Evolutionary conservation across 306 rosid genomes (phyloP), one percentile per base, ranked within the genome.

Genomic region (Hylodesmum podocarpum): DNA sequence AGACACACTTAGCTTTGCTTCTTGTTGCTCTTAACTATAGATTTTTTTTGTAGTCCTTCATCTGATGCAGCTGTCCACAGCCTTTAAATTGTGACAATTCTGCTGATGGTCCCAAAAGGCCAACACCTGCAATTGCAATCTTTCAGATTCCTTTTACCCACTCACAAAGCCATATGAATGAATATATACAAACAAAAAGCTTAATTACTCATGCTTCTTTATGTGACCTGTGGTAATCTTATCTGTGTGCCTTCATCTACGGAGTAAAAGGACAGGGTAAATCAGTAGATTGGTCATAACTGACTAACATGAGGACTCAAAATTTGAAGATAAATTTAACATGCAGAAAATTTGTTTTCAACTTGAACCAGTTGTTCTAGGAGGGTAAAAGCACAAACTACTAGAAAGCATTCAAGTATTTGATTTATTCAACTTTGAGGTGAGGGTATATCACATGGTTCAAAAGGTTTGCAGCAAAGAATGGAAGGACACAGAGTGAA

Each of bases 61-160:
- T 51, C 84, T 55, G 81, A 79, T 47, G 77, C 87, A 66, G 68
- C 81, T 81, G 69, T 34, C 76, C 82, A 68, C 63, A 27, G 50
- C 57, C 29, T 77, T 62, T 63, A 72, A 61, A 70, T 11, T 64
- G 76, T 84, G 85, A 81, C 33, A 66, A 83, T 78, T 46, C 80
- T 78, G 71, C 27, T 47, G 77, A 77, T 78, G 76, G 89, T 88
- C 87, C 87, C 85, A 14, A 83, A 65, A 74, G 57, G 75, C 80
- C 78, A 55, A 51, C 27, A 76, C 84, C 90, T 82, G 88, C 80
- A 74, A 75, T 78, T 75, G 34, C 78, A 80, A 73, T 81, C 83
- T 79, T 53, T 80, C 53, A 72, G 83, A 88, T 86, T 82, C 84
- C 88, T 44, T 77, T 73, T 44, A 79, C 73, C 81, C 87, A 78